Evolutionary conservation across 495 filamentous ascomycete species (phyloP).

Genomic region (Talaromyces proteolyticus): DNA sequence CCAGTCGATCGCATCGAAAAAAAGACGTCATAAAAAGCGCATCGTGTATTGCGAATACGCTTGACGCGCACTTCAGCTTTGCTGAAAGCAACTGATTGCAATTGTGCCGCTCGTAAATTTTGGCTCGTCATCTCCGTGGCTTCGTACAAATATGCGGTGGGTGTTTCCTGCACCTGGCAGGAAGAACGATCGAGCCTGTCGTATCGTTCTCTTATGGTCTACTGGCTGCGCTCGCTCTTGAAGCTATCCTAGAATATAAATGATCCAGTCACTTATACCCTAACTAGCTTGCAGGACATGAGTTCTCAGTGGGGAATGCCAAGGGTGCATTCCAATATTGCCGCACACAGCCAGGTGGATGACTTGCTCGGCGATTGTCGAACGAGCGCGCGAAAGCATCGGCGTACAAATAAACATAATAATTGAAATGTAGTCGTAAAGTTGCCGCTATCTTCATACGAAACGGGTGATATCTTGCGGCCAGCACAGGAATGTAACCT

Average conservation of each 20-base stretch:
- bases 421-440: not conserved
- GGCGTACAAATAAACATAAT: not conserved
- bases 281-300: not conserved
- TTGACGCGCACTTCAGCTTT: not conserved
- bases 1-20: not conserved
- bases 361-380: not conserved
- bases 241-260: not conserved
- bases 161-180: conserved; percentile 5
- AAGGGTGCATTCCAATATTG: not conserved
- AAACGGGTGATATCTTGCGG: too few species aligned
- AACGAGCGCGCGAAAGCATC: not conserved
- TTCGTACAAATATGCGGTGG: conserved; percentile 9
- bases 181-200: not conserved
- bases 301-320: not conserved
- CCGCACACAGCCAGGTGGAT: not conserved
- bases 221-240: not conserved
- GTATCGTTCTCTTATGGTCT: not conserved
- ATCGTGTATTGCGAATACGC: too few species aligned
- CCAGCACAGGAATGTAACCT: not conserved
- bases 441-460: not conserved
- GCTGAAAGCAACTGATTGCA: not conserved
- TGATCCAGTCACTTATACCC: conserved; percentile 2
- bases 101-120: conserved; percentile 33
- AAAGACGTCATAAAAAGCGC: too few species aligned
- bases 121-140: conserved; percentile 28